Base-by-base conservation (phyloP, 805 yeast genomes). In the Sungouiozyma intestinalis region DNA sequence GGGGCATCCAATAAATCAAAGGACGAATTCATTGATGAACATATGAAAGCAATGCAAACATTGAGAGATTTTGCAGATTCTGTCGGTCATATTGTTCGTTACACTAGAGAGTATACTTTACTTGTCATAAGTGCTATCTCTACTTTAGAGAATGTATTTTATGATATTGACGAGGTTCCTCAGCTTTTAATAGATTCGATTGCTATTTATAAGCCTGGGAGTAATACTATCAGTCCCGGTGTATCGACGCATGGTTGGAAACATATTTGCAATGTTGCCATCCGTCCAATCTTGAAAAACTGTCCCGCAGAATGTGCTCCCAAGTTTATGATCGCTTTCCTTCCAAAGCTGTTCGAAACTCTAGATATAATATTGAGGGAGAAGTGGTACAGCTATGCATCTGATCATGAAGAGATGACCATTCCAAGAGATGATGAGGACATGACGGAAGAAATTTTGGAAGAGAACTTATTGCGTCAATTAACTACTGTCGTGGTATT, bases 391-490 rank as follows among this genome's bases (percentile, higher is more conserved):
- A 64, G 58, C 4, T 55, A 64, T 43, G 60, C 59, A 51, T 51
- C 57, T 33, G 69, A 63, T 35, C 63, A 61, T 33, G 72, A 75
- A 38, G 66, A 64, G 44, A 57, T 66, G 9, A 60, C 56, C 33
- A 81, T 82, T 2, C 71, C 73, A 35, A 77, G 74, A 35, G 81
- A 78, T 46, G 95, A 87, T 52, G 88, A 79, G 40, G 85, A 86
- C 18, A 69, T 90, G 54, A 81, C 92, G n/a, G 96, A 88, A 51
- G 98, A 92, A 57, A 92, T 92, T 94, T 81, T 92, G 84, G 97
- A 90, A 51, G 98, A 92, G 58, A 95, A 90, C 61, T 73, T 90
- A 69, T 67, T 90, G 45, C 71, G 98, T 51, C 97, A 92, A 59
- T 72, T 92, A 33, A 88, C 97, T 0, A 94, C 94, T 2, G 88